These are phyloP conservation scores for Diospyros kaki DNA, from an alignment of 148 eudicot genomes.

Conservation along the genomic window DNA sequence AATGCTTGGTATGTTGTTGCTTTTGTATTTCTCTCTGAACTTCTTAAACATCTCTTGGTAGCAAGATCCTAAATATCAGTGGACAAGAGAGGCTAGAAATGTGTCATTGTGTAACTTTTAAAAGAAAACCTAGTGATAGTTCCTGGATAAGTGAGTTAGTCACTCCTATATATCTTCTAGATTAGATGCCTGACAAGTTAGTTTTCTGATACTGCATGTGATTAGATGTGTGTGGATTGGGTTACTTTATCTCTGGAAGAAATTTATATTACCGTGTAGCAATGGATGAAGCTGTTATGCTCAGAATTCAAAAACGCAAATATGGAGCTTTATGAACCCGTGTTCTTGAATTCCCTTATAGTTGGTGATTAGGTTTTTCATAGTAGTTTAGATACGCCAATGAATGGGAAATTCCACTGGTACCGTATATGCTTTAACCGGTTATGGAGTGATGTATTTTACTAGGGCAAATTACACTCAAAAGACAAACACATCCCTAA, in stretches of 20 bases:
- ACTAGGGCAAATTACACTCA: too few species aligned
- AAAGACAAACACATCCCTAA: too few species aligned
- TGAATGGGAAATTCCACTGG: too few species aligned
- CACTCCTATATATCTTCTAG: background rate
- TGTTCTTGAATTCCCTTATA: background rate
- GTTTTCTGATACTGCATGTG: background rate
- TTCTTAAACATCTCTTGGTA: too few species aligned
- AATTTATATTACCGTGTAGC: background rate
- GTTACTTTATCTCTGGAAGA: background rate
- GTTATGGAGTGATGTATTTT: background rate
- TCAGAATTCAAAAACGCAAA: background rate
- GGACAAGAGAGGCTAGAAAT: background rate
- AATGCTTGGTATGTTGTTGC: too few species aligned
- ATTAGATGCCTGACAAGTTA: background rate
- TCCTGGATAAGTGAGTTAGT: background rate
- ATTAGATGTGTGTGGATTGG: background rate
- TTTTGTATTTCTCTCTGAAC: too few species aligned
- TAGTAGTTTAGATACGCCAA: too few species aligned
- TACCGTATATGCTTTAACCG: background rate
- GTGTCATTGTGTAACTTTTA: background rate
- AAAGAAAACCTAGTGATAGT: background rate
- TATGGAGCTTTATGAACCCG: background rate
- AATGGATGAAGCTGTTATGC: background rate
- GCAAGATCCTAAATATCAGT: background rate
- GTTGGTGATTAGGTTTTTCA: background rate